Conservation (phyloP, 495 filamentous ascomycete species). For the Patellaria atrata region DNA sequence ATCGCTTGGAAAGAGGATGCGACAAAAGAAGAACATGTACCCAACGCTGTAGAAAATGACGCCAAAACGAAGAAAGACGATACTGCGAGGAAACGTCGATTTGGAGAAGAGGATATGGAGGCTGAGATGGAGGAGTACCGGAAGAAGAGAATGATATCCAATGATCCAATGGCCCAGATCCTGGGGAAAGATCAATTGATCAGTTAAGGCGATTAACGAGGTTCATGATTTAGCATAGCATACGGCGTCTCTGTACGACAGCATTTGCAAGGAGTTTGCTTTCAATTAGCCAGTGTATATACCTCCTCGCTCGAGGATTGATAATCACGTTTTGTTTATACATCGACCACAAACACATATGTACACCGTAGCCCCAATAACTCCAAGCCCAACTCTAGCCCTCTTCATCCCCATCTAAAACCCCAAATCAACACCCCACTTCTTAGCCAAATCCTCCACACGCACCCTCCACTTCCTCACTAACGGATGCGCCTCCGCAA, state of each 20-base stretch:
- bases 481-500: constrained; percentile 46
- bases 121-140: constrained; percentile 75
- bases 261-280: too few species aligned
- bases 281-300: too few species aligned
- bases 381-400: too few species aligned
- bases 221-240: too few species aligned
- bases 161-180: constrained; percentile 78
- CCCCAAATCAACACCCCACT: constrained; percentile 26
- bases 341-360: too few species aligned
- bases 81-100: constrained; percentile 48
- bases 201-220: constrained; percentile 7
- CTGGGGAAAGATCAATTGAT: constrained; percentile 43
- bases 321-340: too few species aligned
- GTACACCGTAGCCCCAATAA: too few species aligned
- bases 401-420: constrained; percentile 7
- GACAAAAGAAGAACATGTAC: constrained; percentile 20
- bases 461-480: constrained; percentile 39
- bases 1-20: constrained; percentile 27
- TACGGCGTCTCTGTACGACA: too few species aligned
- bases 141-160: constrained; percentile 47
- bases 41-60: constrained; percentile 24
- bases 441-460: constrained; percentile 30
- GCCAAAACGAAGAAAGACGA: constrained; percentile 25
- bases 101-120: constrained; percentile 65
- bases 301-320: too few species aligned